Percentiles rank a stretch among this genome's conserved stretches.
These are phyloP conservation scores for Russula sp. DNA, from an alignment of 768 basidiomycete genomes.

Conservation along the genomic window DNA sequence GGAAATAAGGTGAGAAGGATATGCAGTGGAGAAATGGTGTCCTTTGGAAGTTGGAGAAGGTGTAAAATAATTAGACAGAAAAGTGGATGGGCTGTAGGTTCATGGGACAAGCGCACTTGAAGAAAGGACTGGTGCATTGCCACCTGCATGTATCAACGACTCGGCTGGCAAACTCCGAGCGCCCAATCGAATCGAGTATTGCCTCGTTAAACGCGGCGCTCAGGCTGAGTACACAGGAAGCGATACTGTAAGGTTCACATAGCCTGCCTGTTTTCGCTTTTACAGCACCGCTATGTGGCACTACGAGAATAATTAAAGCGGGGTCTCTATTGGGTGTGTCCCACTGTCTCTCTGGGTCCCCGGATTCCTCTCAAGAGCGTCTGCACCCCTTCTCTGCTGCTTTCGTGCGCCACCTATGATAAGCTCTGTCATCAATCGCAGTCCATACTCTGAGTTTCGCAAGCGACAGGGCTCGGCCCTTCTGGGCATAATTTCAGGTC, in stretches of 20 bases:
- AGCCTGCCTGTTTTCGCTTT: too few relatives aligned
- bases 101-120: not conserved
- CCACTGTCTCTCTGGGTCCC: too few relatives aligned
- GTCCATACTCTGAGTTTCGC: not conserved
- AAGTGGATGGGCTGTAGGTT: not conserved
- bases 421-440: too few relatives aligned
- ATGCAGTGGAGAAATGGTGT: not conserved
- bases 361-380: too few relatives aligned
- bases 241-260: too few relatives aligned
- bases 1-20: not conserved
- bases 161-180: constrained; percentile 7
- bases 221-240: too few relatives aligned
- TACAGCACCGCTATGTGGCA: too few relatives aligned
- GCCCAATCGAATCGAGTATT: not conserved
- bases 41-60: not conserved
- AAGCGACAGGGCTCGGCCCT: not conserved
- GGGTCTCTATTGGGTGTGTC: too few relatives aligned
- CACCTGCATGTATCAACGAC: not conserved
- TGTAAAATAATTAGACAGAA: not conserved
- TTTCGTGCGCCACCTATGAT: not conserved
- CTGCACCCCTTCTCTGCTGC: too few relatives aligned
- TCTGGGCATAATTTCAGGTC: not conserved
- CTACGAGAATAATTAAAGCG: too few relatives aligned
- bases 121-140: not conserved
- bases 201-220: too few relatives aligned